Evolutionary conservation across 2,329 filamentous ascomycete genomes (phyloP), one percentile per base, ranked within the genome.

Genomic region (Fusarium sp.): DNA sequence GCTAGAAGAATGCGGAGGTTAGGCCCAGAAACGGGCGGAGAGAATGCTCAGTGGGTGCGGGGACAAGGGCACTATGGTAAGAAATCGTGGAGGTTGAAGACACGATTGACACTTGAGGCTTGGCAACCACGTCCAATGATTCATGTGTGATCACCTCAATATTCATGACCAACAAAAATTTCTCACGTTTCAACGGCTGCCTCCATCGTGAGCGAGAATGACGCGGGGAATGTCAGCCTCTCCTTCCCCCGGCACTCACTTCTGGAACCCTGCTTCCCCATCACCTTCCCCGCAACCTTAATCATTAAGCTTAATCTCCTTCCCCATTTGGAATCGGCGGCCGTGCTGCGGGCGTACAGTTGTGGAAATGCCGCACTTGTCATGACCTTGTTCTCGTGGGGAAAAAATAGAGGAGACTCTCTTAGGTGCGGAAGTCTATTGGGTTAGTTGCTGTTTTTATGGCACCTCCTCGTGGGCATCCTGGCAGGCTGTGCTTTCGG

Each of bases 241-340:
- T 40, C 34, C 18, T 40, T 22, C 40, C 36, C 42, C 34, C 52
- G n/a, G 52, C n/a, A 9, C 20, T 40, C 18, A 46, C 22, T 33
- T 43, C 20, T 52, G 17, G 14, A 36, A 31, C 46, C 28, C 22
- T 57, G 26, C 15, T 40, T 43, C 55, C 44, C 58, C 58, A 60
- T 43, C 28, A 20, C 26, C 56, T 33, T 46, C 59, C 34, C 59
- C 59, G 26, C 62, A 65, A 65, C 62, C 63, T 66, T 66, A 66
- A 55, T 46, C 52, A 14, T 65, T 65, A 65, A 65, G 52, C 62
- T 65, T 65, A 59, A 20, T 55, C 62, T 55, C 63, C 66, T 66
- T 69, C 66, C 66, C 26, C 13, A 50, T 67, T 50, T 7, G 50
- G 66, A 48, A 53, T 26, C 31, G 18, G 34, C 6, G 18, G 14